phyloP scores from a whole-genome alignment of 2,329 filamentous ascomycete species.

The Davidsoniella eucalypti region DNA sequence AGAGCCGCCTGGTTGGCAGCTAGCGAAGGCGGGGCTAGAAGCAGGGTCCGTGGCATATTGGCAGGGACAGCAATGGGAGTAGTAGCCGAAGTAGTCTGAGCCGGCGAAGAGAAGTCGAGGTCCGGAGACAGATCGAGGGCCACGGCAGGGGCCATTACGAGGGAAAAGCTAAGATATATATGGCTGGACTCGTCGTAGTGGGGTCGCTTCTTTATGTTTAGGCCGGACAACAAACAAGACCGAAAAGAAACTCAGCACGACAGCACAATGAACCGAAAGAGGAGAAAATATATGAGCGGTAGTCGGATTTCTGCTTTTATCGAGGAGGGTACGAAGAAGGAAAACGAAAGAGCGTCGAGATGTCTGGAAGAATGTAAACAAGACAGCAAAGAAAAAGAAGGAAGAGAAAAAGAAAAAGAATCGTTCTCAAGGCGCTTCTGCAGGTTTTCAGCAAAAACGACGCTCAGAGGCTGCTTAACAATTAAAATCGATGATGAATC shows the following conservation, averaged over 20 bases:
- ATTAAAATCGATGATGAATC: conserved; percentile 2
- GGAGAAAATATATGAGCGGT: background rate
- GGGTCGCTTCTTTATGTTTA: too few relatives aligned
- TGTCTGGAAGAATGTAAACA: background rate
- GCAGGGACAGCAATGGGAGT: conserved; percentile 17
- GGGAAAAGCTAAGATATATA: background rate
- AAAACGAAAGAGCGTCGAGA: background rate
- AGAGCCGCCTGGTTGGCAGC: conserved; percentile 71
- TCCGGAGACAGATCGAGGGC: conserved; percentile 40
- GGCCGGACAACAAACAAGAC: background rate
- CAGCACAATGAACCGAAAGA: background rate
- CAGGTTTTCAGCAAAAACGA: background rate
- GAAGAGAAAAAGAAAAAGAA: background rate
- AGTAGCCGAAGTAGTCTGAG: conserved; percentile 18
- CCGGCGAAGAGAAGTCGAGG: conserved; percentile 24
- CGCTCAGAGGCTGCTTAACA: background rate
- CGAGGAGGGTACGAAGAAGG: background rate
- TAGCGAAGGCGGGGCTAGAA: conserved; percentile 81
- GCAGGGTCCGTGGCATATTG: conserved; percentile 44
- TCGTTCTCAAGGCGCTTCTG: background rate
- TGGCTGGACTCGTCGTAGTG: background rate
- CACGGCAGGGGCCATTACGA: conserved; percentile 33
- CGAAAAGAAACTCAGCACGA: background rate
- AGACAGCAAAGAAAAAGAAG: background rate
- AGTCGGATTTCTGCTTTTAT: background rate